phyloP scores from a whole-genome alignment of 768 basidiomycete genomes.

The Leccinum ochraceum region DNA sequence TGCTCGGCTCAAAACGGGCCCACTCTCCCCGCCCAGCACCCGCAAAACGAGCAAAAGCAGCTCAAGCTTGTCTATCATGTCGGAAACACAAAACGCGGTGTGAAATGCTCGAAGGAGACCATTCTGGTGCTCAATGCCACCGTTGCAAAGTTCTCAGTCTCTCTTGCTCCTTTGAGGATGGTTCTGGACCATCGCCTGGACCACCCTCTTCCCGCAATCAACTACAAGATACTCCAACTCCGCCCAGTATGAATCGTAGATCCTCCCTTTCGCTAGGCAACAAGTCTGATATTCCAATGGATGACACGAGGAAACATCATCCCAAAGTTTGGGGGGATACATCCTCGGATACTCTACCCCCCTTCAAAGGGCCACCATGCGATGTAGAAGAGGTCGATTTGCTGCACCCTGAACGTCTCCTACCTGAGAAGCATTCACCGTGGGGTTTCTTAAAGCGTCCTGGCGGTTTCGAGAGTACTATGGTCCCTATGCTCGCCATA shows the following conservation, averaged over 20 bases:
- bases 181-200: constrained; percentile 16
- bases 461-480: constrained; percentile 44
- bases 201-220: constrained; percentile 21
- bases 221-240: constrained; percentile 22
- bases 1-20: constrained; percentile 31
- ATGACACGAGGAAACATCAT: constrained; percentile 23
- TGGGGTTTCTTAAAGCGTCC: constrained; percentile 42
- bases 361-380: constrained; percentile 20
- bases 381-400: constrained; percentile 32
- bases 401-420: constrained; percentile 37
- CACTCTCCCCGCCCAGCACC: constrained; percentile 32
- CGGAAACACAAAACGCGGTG: constrained; percentile 52
- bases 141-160: constrained; percentile 50
- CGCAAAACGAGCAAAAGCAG: constrained; percentile 43
- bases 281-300: constrained; percentile 20
- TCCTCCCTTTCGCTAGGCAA: constrained; percentile 24
- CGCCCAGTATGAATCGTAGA: constrained; percentile 25
- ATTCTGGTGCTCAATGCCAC: constrained; percentile 43
- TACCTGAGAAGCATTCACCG: constrained; percentile 36
- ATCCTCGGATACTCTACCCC: constrained; percentile 13
- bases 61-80: constrained; percentile 47
- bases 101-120: constrained; percentile 47
- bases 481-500: constrained; percentile 48
- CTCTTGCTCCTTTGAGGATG: constrained; percentile 47
- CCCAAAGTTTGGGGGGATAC: constrained; percentile 24